phyloP scores from a whole-genome alignment of 2,329 filamentous ascomycete species.

The Trichocomaceae sp. region DNA sequence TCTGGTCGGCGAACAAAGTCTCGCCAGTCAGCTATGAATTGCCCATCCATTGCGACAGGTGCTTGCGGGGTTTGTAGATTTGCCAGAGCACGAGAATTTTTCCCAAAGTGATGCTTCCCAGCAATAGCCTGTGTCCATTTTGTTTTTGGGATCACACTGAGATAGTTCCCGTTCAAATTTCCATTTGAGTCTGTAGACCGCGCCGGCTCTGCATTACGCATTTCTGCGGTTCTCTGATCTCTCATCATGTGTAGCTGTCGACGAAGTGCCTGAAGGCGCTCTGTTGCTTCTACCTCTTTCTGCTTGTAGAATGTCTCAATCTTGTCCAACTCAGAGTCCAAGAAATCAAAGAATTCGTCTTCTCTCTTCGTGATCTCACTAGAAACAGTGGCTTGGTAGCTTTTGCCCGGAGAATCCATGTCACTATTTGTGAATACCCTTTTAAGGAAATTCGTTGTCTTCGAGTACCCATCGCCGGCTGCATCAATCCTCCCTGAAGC shows the following conservation, averaged over 20 bases:
- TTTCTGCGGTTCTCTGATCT: constrained; percentile 69
- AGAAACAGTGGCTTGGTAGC: constrained; percentile 50
- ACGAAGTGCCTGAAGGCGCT: constrained; percentile 63
- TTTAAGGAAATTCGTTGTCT: constrained; percentile 29
- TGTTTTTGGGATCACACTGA: constrained; percentile 19
- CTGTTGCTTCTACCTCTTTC: constrained; percentile 79
- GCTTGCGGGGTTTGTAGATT: constrained; percentile 38
- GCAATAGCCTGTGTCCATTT: constrained; percentile 38
- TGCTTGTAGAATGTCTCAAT: constrained; percentile 82
- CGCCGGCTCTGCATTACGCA: constrained; percentile 43
- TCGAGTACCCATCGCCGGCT: constrained; percentile 10
- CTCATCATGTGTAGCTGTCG: constrained; percentile 91
- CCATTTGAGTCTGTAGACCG: constrained; percentile 19
- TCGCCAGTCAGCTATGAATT: constrained; percentile 29
- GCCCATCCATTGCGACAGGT: constrained; percentile 25
- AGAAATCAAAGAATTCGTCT: constrained; percentile 77
- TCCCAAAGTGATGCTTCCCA: constrained; percentile 46
- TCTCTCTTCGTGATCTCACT: constrained; percentile 65
- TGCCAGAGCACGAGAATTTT: constrained; percentile 48
- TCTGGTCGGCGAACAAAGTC: constrained; percentile 47
- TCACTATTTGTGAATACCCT: constrained; percentile 35
- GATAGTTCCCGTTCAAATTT: constrained; percentile 19
- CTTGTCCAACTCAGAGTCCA: constrained; percentile 81
- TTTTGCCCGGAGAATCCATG: constrained; percentile 36
- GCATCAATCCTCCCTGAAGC: neutral